phyloP scores from a whole-genome alignment of 495 filamentous ascomycete genomes.

The Penicillium paxilli region DNA sequence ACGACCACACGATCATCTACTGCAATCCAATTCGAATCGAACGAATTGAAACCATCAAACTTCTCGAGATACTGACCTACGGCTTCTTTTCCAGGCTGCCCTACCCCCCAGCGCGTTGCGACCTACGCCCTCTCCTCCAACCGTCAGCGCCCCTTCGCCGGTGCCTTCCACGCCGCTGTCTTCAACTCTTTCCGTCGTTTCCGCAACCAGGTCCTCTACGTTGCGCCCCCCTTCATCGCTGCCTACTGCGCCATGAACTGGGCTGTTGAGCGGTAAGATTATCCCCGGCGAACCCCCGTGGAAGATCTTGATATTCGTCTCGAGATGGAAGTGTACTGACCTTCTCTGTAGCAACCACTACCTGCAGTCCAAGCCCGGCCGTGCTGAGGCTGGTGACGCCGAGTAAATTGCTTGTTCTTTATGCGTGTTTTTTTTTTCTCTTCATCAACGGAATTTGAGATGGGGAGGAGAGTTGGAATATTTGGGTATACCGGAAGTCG shows the following conservation, averaged over 20 bases:
- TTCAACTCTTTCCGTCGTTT: constrained; percentile 63
- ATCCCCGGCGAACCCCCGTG: neutral
- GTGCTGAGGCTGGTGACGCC: constrained; percentile 43
- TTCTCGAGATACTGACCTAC: constrained; percentile 8
- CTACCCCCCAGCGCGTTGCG: constrained; percentile 62
- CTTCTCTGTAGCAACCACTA: constrained; percentile 71
- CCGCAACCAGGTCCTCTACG: constrained; percentile 73
- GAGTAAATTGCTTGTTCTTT: constrained; percentile 33
- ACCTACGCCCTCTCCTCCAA: constrained; percentile 63
- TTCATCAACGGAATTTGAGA: constrained; percentile 6
- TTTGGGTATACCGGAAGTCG: constrained; percentile 17
- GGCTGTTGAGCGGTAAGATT: constrained; percentile 74
- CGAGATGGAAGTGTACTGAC: neutral
- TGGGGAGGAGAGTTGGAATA: constrained; percentile 8
- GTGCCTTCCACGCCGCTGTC: constrained; percentile 60
- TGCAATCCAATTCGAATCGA: neutral
- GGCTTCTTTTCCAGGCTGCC: constrained; percentile 32
- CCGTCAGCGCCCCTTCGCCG: constrained; percentile 64
- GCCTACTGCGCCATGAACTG: constrained; percentile 82
- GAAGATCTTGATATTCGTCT: neutral
- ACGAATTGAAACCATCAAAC: neutral
- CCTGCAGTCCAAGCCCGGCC: constrained; percentile 88
- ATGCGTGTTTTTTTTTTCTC: too few relatives aligned
- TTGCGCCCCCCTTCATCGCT: constrained; percentile 71
- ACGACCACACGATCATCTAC: constrained; percentile 1